These are phyloP conservation scores for Penicilliopsis zonata DNA, from an alignment of 495 filamentous ascomycete species.

Conservation along the genomic window DNA sequence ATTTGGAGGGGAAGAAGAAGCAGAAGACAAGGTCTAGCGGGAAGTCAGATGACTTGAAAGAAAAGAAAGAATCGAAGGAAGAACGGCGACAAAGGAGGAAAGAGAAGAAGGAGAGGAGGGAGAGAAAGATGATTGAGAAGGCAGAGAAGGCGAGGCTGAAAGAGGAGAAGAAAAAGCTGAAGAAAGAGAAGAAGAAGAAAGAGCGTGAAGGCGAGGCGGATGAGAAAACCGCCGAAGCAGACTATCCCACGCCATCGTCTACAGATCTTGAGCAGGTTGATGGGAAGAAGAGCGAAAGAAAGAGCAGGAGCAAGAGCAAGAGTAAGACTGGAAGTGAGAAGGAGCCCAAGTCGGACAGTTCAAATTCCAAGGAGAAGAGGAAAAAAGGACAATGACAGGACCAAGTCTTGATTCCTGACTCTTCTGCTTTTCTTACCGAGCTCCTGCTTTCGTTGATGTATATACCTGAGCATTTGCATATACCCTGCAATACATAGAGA, in stretches of 20 bases:
- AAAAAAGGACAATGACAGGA: slow-evolving; percentile 22
- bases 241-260: slow-evolving; percentile 29
- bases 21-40: slow-evolving; percentile 1
- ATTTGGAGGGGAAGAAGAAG: slow-evolving; percentile 1
- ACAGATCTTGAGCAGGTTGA: slow-evolving; percentile 17
- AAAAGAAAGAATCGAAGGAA: slow-evolving; percentile 9
- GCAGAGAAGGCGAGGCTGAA: slow-evolving; percentile 18
- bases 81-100: slow-evolving; percentile 16
- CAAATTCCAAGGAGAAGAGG: slow-evolving; percentile 20
- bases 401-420: slow-evolving; percentile 29
- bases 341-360: slow-evolving; percentile 6
- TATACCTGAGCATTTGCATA: too few species aligned
- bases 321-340: slow-evolving; percentile 12
- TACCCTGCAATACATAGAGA: too few species aligned
- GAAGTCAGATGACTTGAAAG: slow-evolving; percentile 4
- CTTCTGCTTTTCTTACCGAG: too few species aligned
- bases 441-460: too few species aligned
- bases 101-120: slow-evolving; percentile 26
- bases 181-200: slow-evolving; percentile 12
- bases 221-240: slow-evolving; percentile 10
- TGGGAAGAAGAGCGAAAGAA: slow-evolving; percentile 12
- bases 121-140: slow-evolving; percentile 16
- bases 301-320: slow-evolving; percentile 12
- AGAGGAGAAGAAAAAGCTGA: slow-evolving; percentile 15
- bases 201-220: slow-evolving; percentile 7